A percentile compares a stretch with the other conserved stretches of the same genome.
Conservation (phyloP, 2,329 filamentous ascomycete species). For the Ambrosiella xylebori region DNA sequence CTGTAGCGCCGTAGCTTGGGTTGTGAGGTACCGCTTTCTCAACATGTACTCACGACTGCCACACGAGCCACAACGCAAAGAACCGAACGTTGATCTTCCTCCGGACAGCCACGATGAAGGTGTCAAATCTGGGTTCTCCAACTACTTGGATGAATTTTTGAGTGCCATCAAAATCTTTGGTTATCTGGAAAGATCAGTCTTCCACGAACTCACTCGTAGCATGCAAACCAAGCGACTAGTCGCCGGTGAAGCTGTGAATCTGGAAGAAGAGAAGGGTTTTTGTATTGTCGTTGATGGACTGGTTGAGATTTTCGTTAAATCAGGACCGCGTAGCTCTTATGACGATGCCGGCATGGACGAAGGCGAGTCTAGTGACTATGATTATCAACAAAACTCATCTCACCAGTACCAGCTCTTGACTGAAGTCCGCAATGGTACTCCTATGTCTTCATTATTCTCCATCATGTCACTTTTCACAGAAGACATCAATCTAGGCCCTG, state of each 20-base stretch:
- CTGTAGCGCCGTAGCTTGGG: slow-evolving; percentile 78
- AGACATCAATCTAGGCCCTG: slow-evolving; percentile 63
- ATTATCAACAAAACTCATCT: slow-evolving; percentile 37
- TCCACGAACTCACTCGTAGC: slow-evolving; percentile 89
- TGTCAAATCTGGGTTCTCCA: slow-evolving; percentile 79
- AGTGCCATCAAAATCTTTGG: slow-evolving; percentile 99
- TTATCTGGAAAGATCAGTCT: slow-evolving; percentile 87
- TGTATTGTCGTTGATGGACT: slow-evolving; percentile 92
- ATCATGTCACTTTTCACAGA: slow-evolving; percentile 95
- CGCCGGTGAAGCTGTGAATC: slow-evolving; percentile 80
- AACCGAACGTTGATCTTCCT: slow-evolving; percentile 88
- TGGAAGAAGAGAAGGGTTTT: slow-evolving; percentile 96
- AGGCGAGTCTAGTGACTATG: slow-evolving; percentile 47
- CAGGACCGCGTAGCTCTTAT: slow-evolving; percentile 35
- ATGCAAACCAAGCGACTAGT: slow-evolving; percentile 98
- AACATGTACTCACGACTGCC: slow-evolving; percentile 94
- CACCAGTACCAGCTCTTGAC: slow-evolving; percentile 90
- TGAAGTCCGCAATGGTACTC: slow-evolving; percentile 92
- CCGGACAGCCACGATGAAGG: slow-evolving; percentile 83
- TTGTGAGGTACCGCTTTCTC: slow-evolving; percentile 85
- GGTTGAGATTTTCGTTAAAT: slow-evolving; percentile 97
- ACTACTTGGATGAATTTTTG: slow-evolving; percentile 92
- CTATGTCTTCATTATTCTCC: slow-evolving; percentile 96
- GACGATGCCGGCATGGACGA: slow-evolving; percentile 15
- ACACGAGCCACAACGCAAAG: slow-evolving; percentile 86